Evolutionary conservation across 345 rosid species (phyloP).

Genomic region (Microcos paniculata): DNA sequence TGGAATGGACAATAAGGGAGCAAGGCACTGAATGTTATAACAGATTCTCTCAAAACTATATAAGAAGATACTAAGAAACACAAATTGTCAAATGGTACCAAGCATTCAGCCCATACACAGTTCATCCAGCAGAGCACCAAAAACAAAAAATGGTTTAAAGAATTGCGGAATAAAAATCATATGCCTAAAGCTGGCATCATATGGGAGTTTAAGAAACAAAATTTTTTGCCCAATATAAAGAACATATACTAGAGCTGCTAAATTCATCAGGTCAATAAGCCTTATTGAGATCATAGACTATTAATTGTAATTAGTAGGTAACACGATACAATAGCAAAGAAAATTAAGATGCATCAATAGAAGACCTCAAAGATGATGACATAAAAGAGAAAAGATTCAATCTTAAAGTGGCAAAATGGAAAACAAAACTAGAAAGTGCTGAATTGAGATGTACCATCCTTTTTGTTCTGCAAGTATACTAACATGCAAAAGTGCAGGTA

Average conservation of each 20-base stretch:
- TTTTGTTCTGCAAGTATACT: neutral
- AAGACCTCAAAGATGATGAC: neutral
- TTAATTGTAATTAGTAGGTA: neutral
- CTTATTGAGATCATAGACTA: neutral
- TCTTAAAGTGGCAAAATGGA: neutral
- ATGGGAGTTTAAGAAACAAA: neutral
- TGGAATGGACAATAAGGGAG: conserved; percentile 23
- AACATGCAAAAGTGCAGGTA: neutral
- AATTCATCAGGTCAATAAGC: neutral
- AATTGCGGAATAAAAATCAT: too few species aligned
- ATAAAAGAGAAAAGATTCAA: neutral
- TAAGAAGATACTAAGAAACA: neutral
- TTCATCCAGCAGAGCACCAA: too few species aligned
- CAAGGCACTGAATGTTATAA: neutral
- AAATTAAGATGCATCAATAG: neutral
- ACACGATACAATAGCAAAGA: neutral
- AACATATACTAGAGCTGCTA: neutral
- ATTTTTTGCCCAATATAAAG: neutral
- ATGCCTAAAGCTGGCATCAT: too few species aligned
- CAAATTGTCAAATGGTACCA: neutral
- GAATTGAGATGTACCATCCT: neutral
- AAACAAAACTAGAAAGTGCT: neutral
- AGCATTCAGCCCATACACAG: too few species aligned
- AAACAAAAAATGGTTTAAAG: too few species aligned
- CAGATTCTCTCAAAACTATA: neutral